Conservation (phyloP, 75 land plant species). For the Gnetum montanum region DNA sequence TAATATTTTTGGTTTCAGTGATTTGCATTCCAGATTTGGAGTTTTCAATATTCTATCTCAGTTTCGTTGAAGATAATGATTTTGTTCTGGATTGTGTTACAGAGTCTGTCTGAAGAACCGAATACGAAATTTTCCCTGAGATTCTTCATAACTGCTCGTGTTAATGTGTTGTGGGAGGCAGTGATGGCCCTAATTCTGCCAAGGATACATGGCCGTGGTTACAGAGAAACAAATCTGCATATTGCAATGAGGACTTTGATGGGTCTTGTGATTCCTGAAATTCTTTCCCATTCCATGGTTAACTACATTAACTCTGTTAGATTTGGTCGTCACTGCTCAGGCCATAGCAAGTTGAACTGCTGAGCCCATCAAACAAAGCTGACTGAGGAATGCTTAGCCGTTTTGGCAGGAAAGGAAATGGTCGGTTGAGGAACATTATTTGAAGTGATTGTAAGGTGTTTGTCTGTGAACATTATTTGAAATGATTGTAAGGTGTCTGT, state of each 20-base stretch:
- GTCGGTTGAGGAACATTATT: too few species aligned
- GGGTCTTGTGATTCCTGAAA: conserved; percentile 48
- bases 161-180: conserved; percentile 49
- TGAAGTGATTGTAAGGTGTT: too few species aligned
- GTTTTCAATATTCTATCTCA: too few species aligned
- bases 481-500: too few species aligned
- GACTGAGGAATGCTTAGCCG: too few species aligned
- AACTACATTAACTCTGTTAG: conserved; percentile 63
- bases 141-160: conserved; percentile 12
- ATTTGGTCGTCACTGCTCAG: conserved; percentile 15
- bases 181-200: conserved; percentile 18
- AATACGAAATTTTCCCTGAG: conserved; percentile 37
- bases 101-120: conserved; percentile 57
- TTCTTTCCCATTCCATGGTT: conserved; percentile 52
- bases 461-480: too few species aligned
- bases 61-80: background rate
- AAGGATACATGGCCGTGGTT: conserved; percentile 21
- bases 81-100: conserved; percentile 3
- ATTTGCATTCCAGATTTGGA: too few species aligned
- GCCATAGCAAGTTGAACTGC: too few species aligned
- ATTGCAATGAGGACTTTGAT: conserved; percentile 16
- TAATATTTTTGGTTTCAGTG: background rate
- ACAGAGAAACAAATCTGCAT: conserved; percentile 28
- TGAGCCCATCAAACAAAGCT: too few species aligned
- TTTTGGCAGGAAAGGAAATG: too few species aligned